Conservation (phyloP, 202 grass and related monocot species). For the Sporobolus alterniflorus region DNA sequence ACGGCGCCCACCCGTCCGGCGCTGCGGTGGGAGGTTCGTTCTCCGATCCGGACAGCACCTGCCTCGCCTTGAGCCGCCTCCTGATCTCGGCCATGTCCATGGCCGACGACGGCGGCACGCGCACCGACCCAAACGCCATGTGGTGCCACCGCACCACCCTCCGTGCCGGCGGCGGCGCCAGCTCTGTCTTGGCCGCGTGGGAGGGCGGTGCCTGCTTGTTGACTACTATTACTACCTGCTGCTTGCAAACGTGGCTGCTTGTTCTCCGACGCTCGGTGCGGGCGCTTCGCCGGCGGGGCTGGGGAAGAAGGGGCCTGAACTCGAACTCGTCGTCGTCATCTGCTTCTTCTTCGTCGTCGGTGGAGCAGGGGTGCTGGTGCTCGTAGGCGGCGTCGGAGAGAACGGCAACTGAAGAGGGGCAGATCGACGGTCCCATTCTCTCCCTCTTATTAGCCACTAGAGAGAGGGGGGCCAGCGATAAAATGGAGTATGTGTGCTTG, state of each 20-base stretch:
- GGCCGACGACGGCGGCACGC: conserved; percentile 63
- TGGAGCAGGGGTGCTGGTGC: background rate
- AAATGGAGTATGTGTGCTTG: background rate
- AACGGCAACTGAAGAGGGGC: conserved; percentile 18
- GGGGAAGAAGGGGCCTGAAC: conserved; percentile 45
- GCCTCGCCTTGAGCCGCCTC: conserved; percentile 50
- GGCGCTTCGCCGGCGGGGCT: background rate
- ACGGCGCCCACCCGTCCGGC: conserved; percentile 39
- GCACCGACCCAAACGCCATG: conserved; percentile 61
- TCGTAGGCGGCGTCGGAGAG: conserved; percentile 17
- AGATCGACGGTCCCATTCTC: conserved; percentile 23
- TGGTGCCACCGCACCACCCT: conserved; percentile 64
- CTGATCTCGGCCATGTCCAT: conserved; percentile 81
- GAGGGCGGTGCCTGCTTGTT: background rate
- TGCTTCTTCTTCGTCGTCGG: conserved; percentile 1
- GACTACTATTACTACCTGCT: no score
- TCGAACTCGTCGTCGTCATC: conserved; percentile 47
- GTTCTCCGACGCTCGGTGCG: background rate
- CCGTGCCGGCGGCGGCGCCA: no score
- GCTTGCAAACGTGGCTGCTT: no score
- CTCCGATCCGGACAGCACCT: no score
- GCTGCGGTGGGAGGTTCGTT: no score
- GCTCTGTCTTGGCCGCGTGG: background rate
- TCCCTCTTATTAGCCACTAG: background rate
- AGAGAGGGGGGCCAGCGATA: no score